Percentiles rank a stretch among this genome's conserved stretches.
Conservation (phyloP, 1,284 basidiomycete species). For the Cryptococcus wingfieldii region DNA sequence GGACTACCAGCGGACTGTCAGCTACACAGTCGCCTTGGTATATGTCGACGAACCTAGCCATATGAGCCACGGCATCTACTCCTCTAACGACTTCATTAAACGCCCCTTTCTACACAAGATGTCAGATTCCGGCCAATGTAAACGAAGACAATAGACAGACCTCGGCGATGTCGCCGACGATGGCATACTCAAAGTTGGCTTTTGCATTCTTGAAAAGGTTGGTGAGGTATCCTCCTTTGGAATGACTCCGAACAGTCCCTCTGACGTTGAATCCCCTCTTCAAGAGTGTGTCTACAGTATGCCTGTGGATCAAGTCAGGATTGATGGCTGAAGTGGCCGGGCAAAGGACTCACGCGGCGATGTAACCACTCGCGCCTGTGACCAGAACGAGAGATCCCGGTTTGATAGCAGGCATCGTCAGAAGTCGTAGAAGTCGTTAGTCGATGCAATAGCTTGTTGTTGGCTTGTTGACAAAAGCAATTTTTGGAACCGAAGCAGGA, state of each 20-base stretch:
- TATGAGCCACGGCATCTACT: slow-evolving; percentile 57
- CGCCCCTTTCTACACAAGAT: slow-evolving; percentile 54
- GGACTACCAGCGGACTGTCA: slow-evolving; percentile 1
- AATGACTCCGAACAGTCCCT: slow-evolving; percentile 56
- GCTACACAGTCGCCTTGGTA: background rate
- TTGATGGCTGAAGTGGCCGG: background rate
- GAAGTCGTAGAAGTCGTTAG: too few relatives aligned
- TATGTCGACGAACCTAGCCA: slow-evolving; percentile 7
- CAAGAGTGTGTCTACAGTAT: slow-evolving; percentile 34
- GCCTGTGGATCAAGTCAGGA: slow-evolving; percentile 19
- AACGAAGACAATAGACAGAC: slow-evolving; percentile 31
- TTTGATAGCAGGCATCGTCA: slow-evolving; percentile 49
- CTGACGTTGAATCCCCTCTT: slow-evolving; percentile 51
- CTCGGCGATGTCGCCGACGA: slow-evolving; percentile 59
- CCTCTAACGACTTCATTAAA: slow-evolving; percentile 67
- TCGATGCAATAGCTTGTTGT: too few relatives aligned
- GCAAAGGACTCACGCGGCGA: slow-evolving; percentile 36
- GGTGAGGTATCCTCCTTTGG: slow-evolving; percentile 55
- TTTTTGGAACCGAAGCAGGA: too few relatives aligned
- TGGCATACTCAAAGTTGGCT: slow-evolving; percentile 54
- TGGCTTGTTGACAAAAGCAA: too few relatives aligned
- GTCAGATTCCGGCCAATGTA: background rate
- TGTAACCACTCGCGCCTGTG: slow-evolving; percentile 51
- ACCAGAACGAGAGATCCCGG: slow-evolving; percentile 50
- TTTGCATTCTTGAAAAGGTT: slow-evolving; percentile 52